Conservation (phyloP, 1,284 basidiomycete species). For the Ganoderma lucidum region DNA sequence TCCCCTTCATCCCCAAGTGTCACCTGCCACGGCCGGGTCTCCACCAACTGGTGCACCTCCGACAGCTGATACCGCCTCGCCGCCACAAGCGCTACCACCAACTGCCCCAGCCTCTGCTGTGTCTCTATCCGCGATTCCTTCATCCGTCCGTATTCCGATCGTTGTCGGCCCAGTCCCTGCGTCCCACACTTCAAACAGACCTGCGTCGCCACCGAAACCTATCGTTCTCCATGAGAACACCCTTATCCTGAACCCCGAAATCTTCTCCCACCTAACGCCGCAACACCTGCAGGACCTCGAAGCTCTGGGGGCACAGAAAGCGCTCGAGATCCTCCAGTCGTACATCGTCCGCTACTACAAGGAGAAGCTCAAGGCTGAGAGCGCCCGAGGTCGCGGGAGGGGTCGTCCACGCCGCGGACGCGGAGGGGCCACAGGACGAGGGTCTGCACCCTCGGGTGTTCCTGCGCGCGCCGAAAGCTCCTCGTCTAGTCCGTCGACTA, state of each 20-base stretch:
- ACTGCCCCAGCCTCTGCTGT: conserved; percentile 26
- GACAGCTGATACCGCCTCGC: conserved; percentile 26
- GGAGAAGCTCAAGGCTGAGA: conserved; percentile 67
- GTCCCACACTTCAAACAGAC: conserved; percentile 40
- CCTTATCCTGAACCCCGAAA: conserved; percentile 84
- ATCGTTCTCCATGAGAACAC: conserved; percentile 89
- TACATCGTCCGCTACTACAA: conserved; percentile 89
- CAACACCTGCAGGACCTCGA: conserved; percentile 82
- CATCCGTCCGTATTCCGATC: conserved; percentile 63
- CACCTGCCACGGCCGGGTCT: conserved; percentile 27
- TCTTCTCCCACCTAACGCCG: conserved; percentile 82
- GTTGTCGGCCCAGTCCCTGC: conserved; percentile 63
- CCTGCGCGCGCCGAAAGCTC: conserved; percentile 25
- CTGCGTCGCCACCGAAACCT: conserved; percentile 58
- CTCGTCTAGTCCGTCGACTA: conserved; percentile 47
- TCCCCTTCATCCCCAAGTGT: conserved; percentile 16
- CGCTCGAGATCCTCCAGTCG: conserved; percentile 82
- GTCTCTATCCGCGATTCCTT: conserved; percentile 42
- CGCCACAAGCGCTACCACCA: conserved; percentile 25
- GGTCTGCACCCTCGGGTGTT: conserved; percentile 24
- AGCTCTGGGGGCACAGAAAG: conserved; percentile 83
- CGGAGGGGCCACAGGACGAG: conserved; percentile 43
- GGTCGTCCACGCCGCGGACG: conserved; percentile 48
- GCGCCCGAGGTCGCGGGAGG: conserved; percentile 54
- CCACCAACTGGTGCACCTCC: conserved; percentile 8